These are phyloP conservation scores for Theileria annulata DNA, from an alignment of 169 alveolate genomes.

Conservation along the genomic window DNA sequence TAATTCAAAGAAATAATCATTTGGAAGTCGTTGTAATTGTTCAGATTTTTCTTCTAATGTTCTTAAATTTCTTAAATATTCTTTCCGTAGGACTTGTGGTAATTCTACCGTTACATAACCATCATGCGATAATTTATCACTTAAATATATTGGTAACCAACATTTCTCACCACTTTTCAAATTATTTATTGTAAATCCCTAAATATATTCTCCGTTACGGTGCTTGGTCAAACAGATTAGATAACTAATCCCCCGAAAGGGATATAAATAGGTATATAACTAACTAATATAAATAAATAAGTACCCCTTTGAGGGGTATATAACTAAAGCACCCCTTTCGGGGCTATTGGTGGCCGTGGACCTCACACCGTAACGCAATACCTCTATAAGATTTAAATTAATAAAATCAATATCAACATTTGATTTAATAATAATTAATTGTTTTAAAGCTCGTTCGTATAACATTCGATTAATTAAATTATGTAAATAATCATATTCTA, in stretches of 20 bases:
- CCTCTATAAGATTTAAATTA: constrained; percentile 64
- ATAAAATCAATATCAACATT: constrained; percentile 72
- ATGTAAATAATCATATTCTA: constrained; percentile 51
- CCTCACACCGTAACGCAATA: neutral
- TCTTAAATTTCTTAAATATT: constrained; percentile 37
- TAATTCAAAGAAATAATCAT: constrained; percentile 57
- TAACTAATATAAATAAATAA: too few species aligned
- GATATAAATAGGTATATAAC: neutral
- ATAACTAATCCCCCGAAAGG: neutral
- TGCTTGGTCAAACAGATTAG: too few species aligned
- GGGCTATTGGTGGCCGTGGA: too few species aligned
- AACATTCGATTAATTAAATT: constrained; percentile 43
- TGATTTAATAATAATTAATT: constrained; percentile 73
- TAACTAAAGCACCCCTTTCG: too few species aligned
- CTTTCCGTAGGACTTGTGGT: constrained; percentile 68
- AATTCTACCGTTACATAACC: constrained; percentile 74
- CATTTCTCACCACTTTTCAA: constrained; percentile 77
- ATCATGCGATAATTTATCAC: constrained; percentile 70
- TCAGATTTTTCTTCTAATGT: constrained; percentile 27
- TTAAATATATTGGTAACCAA: constrained; percentile 77
- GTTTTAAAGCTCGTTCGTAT: constrained; percentile 66
- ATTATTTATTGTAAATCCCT: constrained; percentile 69
- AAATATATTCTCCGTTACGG: neutral
- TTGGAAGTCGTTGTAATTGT: constrained; percentile 47
- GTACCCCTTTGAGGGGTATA: too few species aligned